Conservation (phyloP, 2,329 filamentous ascomycete genomes). For the Seiridium cupressi region DNA sequence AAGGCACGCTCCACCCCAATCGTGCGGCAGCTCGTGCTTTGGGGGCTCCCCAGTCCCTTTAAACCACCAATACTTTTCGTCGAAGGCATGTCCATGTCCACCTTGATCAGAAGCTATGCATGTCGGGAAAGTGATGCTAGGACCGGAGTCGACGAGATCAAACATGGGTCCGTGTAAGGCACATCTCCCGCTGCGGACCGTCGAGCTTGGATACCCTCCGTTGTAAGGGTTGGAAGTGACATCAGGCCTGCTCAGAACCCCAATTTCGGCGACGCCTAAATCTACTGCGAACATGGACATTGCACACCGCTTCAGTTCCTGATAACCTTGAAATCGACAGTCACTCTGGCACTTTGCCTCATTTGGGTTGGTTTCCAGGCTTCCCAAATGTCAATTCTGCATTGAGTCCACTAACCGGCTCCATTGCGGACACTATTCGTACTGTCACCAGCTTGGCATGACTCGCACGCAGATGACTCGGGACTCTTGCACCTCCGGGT, state of each 20-base stretch:
- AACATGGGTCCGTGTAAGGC: slow-evolving; percentile 8
- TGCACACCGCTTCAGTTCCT: neutral
- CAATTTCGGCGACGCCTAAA: slow-evolving; percentile 13
- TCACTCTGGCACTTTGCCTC: neutral
- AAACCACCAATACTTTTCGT: neutral
- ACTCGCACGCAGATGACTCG: neutral
- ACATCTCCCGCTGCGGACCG: slow-evolving; percentile 12
- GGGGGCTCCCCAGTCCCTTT: neutral
- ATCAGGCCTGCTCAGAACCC: slow-evolving; percentile 7
- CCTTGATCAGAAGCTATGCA: neutral
- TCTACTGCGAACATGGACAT: neutral
- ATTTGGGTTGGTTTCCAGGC: neutral
- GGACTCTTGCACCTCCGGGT: neutral
- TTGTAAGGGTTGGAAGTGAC: slow-evolving; percentile 5
- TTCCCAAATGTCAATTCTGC: slow-evolving; percentile 4
- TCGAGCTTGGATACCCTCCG: neutral
- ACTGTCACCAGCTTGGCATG: neutral
- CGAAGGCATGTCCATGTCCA: neutral
- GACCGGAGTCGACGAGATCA: slow-evolving; percentile 4
- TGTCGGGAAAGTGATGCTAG: neutral
- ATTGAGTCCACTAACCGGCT: neutral
- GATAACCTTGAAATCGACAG: slow-evolving; percentile 2
- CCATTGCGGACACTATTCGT: slow-evolving; percentile 4
- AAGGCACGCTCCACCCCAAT: neutral
- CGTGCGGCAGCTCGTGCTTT: slow-evolving; percentile 4